Evolutionary conservation across 371 early-diverging fungal genomes (phyloP), one percentile per base, ranked within the genome.

Genomic region (Blakeslea trispora): DNA sequence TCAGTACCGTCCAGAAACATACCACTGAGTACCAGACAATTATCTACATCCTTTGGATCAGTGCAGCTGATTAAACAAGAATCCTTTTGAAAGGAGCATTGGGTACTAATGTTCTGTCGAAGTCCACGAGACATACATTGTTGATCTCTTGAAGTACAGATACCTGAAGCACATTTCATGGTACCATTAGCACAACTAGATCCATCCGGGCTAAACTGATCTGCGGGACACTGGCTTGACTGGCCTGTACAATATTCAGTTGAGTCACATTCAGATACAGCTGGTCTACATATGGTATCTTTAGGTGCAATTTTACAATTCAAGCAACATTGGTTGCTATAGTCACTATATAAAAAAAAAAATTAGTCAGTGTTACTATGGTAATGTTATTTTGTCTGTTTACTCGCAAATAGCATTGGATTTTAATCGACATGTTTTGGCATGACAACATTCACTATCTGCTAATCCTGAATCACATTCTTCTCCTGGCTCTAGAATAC

Each of bases 401-500:
- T 70, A 81, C 81, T 79, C 82, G 76, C 96, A 95, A 10, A 78
- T 64, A 3, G 96, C 93, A 3, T 84, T 85, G 3, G 75, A 24
- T 64, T 89, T 92, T 45, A 94, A 69, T 67, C 83, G 90, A 74
- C 97, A 97, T 3, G 88, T 90, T 2, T 68, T 63, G 15, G 83
- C 81, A 64, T 88, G 81, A 64, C 97, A 97, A 71, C 97, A 96
- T 8, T 86, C 81, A 55, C 86, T 87, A 24, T 83, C 89, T 15
- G 79, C 67, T 6, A 81, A 77, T 11, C 96, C 96, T 64, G 95
- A 92, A 71, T 97, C 98, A 68, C 98, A 97, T 53, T 97, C 90
- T 71, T 97, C 98, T 45, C 89, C 89, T 0, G 74, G 71, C 66
- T 97, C 98, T 53, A 86, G 76, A 47, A 97, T 87, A 6, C 98